Evolutionary conservation across 2,329 filamentous ascomycete genomes (phyloP).

Genomic region (Endothia cerciana): DNA sequence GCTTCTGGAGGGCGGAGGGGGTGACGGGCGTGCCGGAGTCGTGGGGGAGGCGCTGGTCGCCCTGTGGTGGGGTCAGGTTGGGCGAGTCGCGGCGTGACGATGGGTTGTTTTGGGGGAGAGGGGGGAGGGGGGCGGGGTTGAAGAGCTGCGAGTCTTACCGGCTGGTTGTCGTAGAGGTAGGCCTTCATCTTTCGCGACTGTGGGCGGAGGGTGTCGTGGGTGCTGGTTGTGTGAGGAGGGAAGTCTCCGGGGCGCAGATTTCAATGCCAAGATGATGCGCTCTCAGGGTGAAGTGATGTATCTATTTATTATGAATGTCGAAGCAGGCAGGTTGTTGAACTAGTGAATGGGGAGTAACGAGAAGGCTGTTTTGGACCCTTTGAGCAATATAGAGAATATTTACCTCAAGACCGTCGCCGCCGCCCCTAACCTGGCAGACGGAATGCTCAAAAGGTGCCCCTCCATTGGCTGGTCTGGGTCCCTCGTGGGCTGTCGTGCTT

Average conservation of each 20-base stretch:
- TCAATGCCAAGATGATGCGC: neutral
- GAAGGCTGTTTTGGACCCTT: neutral
- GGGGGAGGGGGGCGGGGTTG: too few species aligned
- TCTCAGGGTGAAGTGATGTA: neutral
- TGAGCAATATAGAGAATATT: neutral
- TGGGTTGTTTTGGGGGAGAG: neutral
- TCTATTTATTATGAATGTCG: neutral
- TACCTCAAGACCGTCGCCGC: constrained; percentile 18
- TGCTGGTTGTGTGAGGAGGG: constrained; percentile 36
- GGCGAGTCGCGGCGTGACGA: constrained; percentile 24
- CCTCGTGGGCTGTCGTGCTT: constrained; percentile 28
- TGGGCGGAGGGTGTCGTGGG: neutral
- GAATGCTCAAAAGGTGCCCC: constrained; percentile 21
- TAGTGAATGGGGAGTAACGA: neutral
- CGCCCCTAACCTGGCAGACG: constrained; percentile 14
- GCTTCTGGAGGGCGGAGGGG: constrained; percentile 65
- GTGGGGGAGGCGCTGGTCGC: constrained; percentile 90
- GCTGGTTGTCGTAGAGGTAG: constrained; percentile 60
- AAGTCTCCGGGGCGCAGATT: neutral
- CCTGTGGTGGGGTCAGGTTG: constrained; percentile 55
- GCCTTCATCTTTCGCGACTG: constrained; percentile 52
- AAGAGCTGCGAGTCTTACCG: constrained; percentile 44
- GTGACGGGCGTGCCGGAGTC: constrained; percentile 77
- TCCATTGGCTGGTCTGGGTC: constrained; percentile 24
- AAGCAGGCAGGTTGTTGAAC: neutral